Conservation (phyloP, 2,329 filamentous ascomycete species). For the Trichoderma sp. region DNA sequence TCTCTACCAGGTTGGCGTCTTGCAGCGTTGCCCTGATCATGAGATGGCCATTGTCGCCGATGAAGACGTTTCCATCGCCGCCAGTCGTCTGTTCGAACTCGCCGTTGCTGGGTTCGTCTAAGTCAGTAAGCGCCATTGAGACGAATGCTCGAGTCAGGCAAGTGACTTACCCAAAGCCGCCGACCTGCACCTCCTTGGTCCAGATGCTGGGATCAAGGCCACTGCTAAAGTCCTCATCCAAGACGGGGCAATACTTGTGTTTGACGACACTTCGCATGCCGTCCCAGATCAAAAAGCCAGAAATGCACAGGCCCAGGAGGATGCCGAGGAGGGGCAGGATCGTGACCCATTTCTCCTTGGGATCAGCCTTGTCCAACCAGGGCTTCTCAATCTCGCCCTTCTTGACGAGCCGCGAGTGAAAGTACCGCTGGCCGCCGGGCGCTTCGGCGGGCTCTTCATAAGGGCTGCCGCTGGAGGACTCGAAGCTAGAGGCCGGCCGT, state of each 20-base stretch:
- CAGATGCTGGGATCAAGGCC: constrained; percentile 64
- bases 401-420: constrained; percentile 71
- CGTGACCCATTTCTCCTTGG: constrained; percentile 83
- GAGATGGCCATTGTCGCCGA: constrained; percentile 65
- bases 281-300: constrained; percentile 74
- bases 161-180: constrained; percentile 69
- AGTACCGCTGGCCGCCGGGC: constrained; percentile 56
- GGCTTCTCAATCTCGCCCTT: constrained; percentile 76
- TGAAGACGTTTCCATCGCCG: constrained; percentile 71
- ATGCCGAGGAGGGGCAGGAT: constrained; percentile 77
- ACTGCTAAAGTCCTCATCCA: constrained; percentile 66
- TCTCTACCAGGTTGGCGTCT: constrained; percentile 65
- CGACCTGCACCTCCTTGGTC: constrained; percentile 74
- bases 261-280: constrained; percentile 71
- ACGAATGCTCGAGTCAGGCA: neutral
- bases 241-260: constrained; percentile 71
- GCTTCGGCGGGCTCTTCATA: constrained; percentile 40
- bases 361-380: constrained; percentile 73
- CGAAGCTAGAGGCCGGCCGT: constrained; percentile 52
- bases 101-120: constrained; percentile 61
- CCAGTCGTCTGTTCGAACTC: constrained; percentile 78
- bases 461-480: constrained; percentile 47
- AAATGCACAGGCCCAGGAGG: constrained; percentile 65
- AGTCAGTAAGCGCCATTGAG: constrained; percentile 1
- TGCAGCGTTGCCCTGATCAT: constrained; percentile 78